A percentile compares a stretch with the other conserved stretches of the same genome.
Evolutionary conservation across 768 basidiomycete genomes (phyloP).

Genomic region (Boletus pseudo-olivaceus): DNA sequence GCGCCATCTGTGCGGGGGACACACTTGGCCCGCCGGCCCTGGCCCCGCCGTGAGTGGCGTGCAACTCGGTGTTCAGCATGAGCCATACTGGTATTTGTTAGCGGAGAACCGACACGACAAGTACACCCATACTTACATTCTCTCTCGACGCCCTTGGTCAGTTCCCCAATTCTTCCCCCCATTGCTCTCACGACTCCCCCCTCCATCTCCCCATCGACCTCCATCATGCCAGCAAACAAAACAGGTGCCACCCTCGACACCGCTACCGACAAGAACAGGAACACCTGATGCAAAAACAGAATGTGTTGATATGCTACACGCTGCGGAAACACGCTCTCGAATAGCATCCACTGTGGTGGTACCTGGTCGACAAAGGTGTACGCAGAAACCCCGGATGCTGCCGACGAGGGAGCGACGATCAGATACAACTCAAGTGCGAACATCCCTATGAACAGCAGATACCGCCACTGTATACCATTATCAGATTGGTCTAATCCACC

Average conservation of each 20-base stretch:
- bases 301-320: conserved; percentile 76
- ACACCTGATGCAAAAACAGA: conserved; percentile 71
- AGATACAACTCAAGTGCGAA: conserved; percentile 63
- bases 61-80: conserved; percentile 52
- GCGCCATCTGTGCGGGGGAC: not conserved
- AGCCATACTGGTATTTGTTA: conserved; percentile 39
- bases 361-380: conserved; percentile 24
- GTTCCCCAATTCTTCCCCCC: conserved; percentile 41
- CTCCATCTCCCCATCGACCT: conserved; percentile 27
- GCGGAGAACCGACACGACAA: not conserved
- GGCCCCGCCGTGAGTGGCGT: conserved; percentile 39
- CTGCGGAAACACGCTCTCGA: conserved; percentile 51
- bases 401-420: conserved; percentile 48
- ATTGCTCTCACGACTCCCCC: conserved; percentile 33
- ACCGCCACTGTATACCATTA: conserved; percentile 62
- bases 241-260: conserved; percentile 68
- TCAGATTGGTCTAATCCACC: conserved; percentile 13
- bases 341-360: conserved; percentile 23
- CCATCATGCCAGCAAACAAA: conserved; percentile 43
- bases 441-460: conserved; percentile 61
- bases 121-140: conserved; percentile 42
- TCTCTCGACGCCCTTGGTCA: conserved; percentile 46
- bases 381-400: conserved; percentile 3
- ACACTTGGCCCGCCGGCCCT: not conserved
- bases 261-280: conserved; percentile 70